Percentiles rank a stretch among this genome's conserved stretches.
Conservation (phyloP, 495 filamentous ascomycete genomes). For the Tuber indicum region DNA sequence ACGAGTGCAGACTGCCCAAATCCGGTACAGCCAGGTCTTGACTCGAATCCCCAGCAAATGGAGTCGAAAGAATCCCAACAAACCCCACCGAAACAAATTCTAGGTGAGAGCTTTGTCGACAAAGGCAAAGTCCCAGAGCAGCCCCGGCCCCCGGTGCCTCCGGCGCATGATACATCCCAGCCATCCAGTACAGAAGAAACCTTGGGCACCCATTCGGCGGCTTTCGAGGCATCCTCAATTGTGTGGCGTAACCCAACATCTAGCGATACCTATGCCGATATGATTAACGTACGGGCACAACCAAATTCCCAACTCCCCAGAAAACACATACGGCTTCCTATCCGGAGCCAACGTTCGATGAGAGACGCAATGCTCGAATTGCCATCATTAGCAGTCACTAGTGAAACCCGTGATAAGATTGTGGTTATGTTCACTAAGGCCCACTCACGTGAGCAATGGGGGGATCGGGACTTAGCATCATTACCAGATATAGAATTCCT, state of each 20-base stretch:
- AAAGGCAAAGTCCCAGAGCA: neutral
- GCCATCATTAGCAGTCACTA: neutral
- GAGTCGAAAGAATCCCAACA: neutral
- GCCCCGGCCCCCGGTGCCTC: neutral
- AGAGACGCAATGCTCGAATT: neutral
- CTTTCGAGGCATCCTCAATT: constrained; percentile 2
- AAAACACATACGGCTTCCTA: neutral
- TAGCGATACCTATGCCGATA: neutral
- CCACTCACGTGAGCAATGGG: neutral
- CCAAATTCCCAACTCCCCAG: neutral
- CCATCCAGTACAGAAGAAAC: neutral
- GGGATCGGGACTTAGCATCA: neutral
- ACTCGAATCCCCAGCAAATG: neutral
- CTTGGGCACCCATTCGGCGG: neutral
- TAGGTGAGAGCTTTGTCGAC: neutral
- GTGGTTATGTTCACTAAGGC: constrained; percentile 1
- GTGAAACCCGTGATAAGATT: constrained; percentile 2
- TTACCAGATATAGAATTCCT: neutral
- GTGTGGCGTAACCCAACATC: neutral
- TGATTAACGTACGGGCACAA: neutral
- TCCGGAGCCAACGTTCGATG: neutral
- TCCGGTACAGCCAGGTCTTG: neutral
- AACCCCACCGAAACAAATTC: neutral
- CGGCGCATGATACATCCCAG: neutral
- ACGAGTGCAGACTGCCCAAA: neutral